Percentiles rank a stretch among this genome's conserved stretches.
Evolutionary conservation across 768 basidiomycete species (phyloP).

Genomic region (Lanmaoa rubissima): DNA sequence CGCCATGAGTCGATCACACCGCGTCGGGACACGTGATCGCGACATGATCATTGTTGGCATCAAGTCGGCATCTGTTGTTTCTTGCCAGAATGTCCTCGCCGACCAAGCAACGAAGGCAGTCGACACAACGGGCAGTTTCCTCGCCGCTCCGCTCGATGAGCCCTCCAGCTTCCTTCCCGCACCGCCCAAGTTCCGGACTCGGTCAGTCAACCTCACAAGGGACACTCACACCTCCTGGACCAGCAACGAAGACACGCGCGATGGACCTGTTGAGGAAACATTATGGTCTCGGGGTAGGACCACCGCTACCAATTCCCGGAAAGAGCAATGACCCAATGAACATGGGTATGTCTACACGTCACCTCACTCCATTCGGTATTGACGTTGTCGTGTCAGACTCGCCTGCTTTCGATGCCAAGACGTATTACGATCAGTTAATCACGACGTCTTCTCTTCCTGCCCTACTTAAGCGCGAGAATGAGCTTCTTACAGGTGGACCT

Average conservation of each 20-base stretch:
- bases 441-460: conserved; percentile 73
- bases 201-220: conserved; percentile 23
- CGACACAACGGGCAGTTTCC: conserved; percentile 36
- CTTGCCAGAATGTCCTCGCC: conserved; percentile 14
- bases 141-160: conserved; percentile 48
- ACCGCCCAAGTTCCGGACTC: conserved; percentile 18
- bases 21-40: conserved; percentile 28
- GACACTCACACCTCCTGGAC: conserved; percentile 29
- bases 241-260: conserved; percentile 53
- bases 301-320: conserved; percentile 59
- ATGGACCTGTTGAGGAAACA: conserved; percentile 81
- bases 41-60: background rate
- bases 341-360: conserved; percentile 49
- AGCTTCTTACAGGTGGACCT: conserved; percentile 62
- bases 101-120: conserved; percentile 19
- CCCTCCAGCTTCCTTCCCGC: conserved; percentile 26
- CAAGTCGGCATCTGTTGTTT: too few species aligned
- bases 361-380: background rate
- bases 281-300: conserved; percentile 79
- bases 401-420: conserved; percentile 74
- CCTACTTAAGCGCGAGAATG: conserved; percentile 79
- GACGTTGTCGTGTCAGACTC: conserved; percentile 53
- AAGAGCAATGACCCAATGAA: conserved; percentile 76
- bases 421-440: conserved; percentile 84
- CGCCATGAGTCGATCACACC: conserved; percentile 2